Evolutionary conservation across 2,329 filamentous ascomycete species (phyloP).

Genomic region (Trichoderma sp.): DNA sequence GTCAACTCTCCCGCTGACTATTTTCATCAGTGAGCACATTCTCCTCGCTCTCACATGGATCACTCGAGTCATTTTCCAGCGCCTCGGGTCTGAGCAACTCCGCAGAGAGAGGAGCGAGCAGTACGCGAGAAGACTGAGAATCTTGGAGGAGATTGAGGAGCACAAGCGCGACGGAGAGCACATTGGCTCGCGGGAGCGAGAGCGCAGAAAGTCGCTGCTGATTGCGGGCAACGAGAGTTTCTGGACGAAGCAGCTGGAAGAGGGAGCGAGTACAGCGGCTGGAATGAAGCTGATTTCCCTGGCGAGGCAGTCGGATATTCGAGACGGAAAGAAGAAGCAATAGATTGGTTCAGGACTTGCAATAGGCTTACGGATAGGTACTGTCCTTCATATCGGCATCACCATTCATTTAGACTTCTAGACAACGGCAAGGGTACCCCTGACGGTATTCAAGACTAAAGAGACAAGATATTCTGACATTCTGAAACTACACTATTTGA

Average conservation of each 20-base stretch:
- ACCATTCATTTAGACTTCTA: neutral
- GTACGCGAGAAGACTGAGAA: conserved; percentile 43
- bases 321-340: conserved; percentile 18
- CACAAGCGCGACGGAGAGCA: conserved; percentile 40
- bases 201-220: conserved; percentile 44
- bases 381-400: neutral
- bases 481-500: no score
- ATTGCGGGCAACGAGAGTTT: conserved; percentile 42
- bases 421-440: no score
- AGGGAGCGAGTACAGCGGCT: conserved; percentile 42
- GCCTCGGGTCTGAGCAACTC: conserved; percentile 46
- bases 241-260: conserved; percentile 48
- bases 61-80: conserved; percentile 43
- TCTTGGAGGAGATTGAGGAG: conserved; percentile 47
- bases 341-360: neutral
- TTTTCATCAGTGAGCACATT: conserved; percentile 73
- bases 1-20: conserved; percentile 67
- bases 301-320: conserved; percentile 31
- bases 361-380: neutral
- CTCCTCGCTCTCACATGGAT: conserved; percentile 62
- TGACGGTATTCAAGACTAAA: no score
- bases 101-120: conserved; percentile 45
- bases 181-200: conserved; percentile 42
- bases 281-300: conserved; percentile 42
- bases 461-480: no score